Percentiles rank a stretch among this genome's conserved stretches.
Conservation (phyloP, 2,329 filamentous ascomycete genomes). For the Penicillium expansum region DNA sequence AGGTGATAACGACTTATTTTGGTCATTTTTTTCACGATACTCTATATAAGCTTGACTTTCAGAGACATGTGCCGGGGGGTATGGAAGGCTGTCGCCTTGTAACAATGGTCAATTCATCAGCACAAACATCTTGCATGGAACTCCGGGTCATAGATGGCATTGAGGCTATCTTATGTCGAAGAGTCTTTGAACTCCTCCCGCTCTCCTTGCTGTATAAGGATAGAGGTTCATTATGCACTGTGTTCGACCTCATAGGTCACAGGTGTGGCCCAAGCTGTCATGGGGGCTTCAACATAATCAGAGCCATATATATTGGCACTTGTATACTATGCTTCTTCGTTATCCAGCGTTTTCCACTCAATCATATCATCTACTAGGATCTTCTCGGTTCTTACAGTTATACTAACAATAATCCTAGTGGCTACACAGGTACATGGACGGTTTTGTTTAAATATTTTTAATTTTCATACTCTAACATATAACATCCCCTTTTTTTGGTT, state of each 20-base stretch:
- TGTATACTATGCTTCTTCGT: neutral
- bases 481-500: constrained; percentile 1
- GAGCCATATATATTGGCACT: neutral
- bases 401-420: neutral
- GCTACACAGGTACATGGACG: neutral
- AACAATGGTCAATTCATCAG: neutral
- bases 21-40: neutral
- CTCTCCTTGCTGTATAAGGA: neutral
- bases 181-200: neutral
- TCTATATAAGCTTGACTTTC: neutral
- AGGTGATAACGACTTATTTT: constrained; percentile 25
- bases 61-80: neutral
- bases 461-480: neutral
- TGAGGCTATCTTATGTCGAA: neutral
- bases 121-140: neutral
- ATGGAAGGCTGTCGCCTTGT: neutral
- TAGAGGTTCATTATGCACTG: neutral
- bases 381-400: neutral
- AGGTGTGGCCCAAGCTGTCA: neutral
- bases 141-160: neutral
- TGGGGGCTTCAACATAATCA: neutral
- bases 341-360: neutral
- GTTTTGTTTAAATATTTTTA: neutral
- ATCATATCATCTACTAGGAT: neutral
- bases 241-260: neutral